Evolutionary conservation across 495 filamentous ascomycete genomes (phyloP), one percentile per base, ranked within the genome.

Genomic region (Penicillium samsonianum): DNA sequence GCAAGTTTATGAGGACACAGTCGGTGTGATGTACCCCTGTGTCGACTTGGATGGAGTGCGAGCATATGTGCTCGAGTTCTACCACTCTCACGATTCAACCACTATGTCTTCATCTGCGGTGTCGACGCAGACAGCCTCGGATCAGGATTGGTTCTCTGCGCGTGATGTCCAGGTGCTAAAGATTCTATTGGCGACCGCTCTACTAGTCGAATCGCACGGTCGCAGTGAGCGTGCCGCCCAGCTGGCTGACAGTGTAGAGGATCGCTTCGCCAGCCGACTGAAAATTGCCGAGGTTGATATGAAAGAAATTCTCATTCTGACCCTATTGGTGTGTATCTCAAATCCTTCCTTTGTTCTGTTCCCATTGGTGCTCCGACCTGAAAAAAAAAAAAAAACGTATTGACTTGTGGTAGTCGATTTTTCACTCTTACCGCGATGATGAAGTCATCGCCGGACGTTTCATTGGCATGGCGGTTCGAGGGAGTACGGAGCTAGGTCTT

Each of bases 11-110:
- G 87, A 91, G 49, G 87, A 95, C 59, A 88, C 90, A 61, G 82
- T 92, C 47, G 87, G 88, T 11, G 73, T 89, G 43, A 92, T 93
- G 89, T 95, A 92, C 68, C 90, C 90, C 0, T 83, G 92, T 33
- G 71, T 94, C 14, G 79, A 88, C 61, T 85, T 93, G 40, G 83
- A 89, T 22, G 77, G 78, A 44, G 76, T 91, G 47, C 71, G 75
- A 28, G 65, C 59, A 25, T 78, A 76, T 40, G 69, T 72, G 12
- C 53, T 61, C 9, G 73, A 75, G 22, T 82, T 87, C 44, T 78
- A 74, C 48, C 82, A 90, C n/a, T 49, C 37, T 28, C 48, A 57
- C n/a, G 38, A 50, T 45, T 47, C 42, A 22, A 19, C 26, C 59
- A 77, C 82, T n/a, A 14, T 75, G 64, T 47, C 61, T 87, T 4